Evolutionary conservation across 1,284 basidiomycete genomes (phyloP), one percentile per base, ranked within the genome.

Genomic region (Papiliotrema flavescens): DNA sequence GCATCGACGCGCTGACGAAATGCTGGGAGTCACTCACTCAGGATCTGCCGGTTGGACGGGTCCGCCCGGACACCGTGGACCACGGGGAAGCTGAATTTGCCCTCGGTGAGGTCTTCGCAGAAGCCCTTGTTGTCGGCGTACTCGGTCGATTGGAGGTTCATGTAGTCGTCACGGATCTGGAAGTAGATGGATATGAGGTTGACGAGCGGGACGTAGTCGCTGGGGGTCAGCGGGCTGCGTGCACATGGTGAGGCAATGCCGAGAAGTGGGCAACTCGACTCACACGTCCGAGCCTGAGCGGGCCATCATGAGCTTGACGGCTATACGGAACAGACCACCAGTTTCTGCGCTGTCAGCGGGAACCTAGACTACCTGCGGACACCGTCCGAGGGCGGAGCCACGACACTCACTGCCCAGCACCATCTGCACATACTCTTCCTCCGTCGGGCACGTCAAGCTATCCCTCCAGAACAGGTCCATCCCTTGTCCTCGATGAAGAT

Each of bases 101-200:
- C 94, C 76, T 98, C 94, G 0, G 90, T 90, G 8, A 98, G 79
- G 67, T 97, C 94, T 76, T 98, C 94, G 6, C 89, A 89, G 69
- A 90, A 97, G 5, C 93, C 93, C 76, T 98, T 98, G 78, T 95
- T 93, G 35, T 84, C 81, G 2, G 86, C 81, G 67, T 98, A 97
- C 87, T 90, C 83, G 23, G 83, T 83, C 46, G 88, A 91, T 66
- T 94, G 87, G 34, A 98, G 79, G 71, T 98, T 98, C 87, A 96
- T 90, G 57, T 95, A 91, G 72, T 99, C 95, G 71, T 99, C 96
- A 23, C 94, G 81, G 62, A 99, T 96, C 74, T 98, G 96, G 73
- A 95, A 98, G 67, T 86, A 89, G 15, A 98, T 84, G 1, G 95
- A 92, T 60, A 98, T 89, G 11, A 98, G 81, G 72, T 97, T 97